Percentiles rank a stretch among this genome's conserved stretches.
These are phyloP conservation scores for Bipolaris gigantea DNA, from an alignment of 2,329 filamentous ascomycete genomes.

Conservation along the genomic window DNA sequence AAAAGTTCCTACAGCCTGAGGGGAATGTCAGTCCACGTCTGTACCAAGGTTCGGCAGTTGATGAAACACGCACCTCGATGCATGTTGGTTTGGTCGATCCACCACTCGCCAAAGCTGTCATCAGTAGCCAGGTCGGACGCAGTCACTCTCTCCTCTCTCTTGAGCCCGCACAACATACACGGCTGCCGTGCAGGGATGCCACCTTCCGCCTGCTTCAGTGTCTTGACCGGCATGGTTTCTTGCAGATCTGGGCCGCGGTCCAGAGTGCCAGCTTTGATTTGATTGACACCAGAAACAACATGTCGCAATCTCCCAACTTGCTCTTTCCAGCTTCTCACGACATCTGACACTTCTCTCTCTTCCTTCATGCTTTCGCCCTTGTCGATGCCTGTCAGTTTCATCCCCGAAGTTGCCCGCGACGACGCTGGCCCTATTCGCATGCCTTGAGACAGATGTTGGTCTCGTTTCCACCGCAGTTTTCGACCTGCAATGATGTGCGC, in stretches of 20 bases:
- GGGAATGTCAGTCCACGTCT: constrained; percentile 34
- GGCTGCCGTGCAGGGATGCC: constrained; percentile 72
- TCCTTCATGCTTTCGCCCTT: constrained; percentile 80
- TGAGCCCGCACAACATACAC: constrained; percentile 85
- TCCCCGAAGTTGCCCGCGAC: constrained; percentile 69
- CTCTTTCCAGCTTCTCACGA: constrained; percentile 72
- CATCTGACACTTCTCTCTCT: constrained; percentile 80
- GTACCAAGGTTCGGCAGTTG: not conserved
- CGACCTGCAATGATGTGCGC: constrained; percentile 83
- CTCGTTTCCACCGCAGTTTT: constrained; percentile 86
- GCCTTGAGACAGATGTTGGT: constrained; percentile 78
- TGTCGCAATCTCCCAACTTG: constrained; percentile 75
- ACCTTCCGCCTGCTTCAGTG: constrained; percentile 63
- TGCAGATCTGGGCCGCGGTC: constrained; percentile 68
- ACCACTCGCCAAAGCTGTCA: constrained; percentile 96
- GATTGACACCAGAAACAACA: constrained; percentile 68
- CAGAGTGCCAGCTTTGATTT: constrained; percentile 46
- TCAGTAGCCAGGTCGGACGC: constrained; percentile 77
- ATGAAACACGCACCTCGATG: constrained; percentile 61
- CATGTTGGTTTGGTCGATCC: constrained; percentile 69
- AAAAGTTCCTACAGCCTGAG: constrained; percentile 77
- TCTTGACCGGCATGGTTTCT: constrained; percentile 68
- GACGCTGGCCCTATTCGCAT: constrained; percentile 82
- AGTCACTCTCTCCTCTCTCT: constrained; percentile 78
- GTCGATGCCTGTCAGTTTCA: constrained; percentile 89